Evolutionary conservation across 139 green algal genomes (phyloP).

Genomic region (Coelastrella sp.): DNA sequence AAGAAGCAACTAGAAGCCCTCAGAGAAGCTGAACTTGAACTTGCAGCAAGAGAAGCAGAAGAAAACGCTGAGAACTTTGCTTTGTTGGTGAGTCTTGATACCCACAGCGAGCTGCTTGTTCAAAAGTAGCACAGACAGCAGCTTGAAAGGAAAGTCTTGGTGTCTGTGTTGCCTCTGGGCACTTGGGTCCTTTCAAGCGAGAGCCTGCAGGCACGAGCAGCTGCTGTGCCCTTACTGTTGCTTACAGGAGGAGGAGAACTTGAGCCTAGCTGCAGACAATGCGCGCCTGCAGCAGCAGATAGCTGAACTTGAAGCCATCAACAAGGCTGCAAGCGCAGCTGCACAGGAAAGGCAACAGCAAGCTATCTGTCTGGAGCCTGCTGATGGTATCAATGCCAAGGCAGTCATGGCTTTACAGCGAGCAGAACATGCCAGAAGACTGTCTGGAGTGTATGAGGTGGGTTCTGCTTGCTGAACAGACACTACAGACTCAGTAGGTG

Average conservation of each 20-base stretch:
- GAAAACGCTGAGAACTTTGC: slow-evolving; percentile 29
- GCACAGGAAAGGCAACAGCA: neutral
- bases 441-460: slow-evolving; percentile 36
- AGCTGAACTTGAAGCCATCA: neutral
- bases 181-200: neutral
- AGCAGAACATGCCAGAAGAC: slow-evolving; percentile 10
- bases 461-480: neutral
- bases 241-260: slow-evolving; percentile 43
- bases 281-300: slow-evolving; percentile 21
- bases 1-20: slow-evolving; percentile 34
- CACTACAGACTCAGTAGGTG: neutral
- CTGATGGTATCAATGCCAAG: neutral
- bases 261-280: slow-evolving; percentile 24
- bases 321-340: neutral
- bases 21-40: slow-evolving; percentile 42
- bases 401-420: slow-evolving; percentile 5
- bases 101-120: too few species aligned
- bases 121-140: too few species aligned
- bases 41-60: slow-evolving; percentile 38
- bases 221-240: too few species aligned
- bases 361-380: neutral
- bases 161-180: neutral
- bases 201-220: too few species aligned
- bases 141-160: too few species aligned
- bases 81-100: slow-evolving; percentile 27